Evolutionary conservation across 2,329 filamentous ascomycete genomes (phyloP), one percentile per base, ranked within the genome.

Genomic region (Zasmidium cellare): DNA sequence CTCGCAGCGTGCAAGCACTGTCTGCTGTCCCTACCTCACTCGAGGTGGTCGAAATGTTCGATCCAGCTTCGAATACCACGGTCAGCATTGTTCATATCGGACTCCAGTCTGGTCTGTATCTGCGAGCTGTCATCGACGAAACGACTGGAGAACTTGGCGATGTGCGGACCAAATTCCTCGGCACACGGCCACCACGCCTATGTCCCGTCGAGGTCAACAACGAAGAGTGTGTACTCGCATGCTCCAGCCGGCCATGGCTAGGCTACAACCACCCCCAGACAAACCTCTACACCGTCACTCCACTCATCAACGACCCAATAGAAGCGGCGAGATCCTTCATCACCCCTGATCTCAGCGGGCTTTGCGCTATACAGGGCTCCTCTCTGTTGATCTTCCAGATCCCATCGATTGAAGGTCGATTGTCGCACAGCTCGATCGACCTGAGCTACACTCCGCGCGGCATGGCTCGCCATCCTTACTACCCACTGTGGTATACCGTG

Each of bases 261-360:
- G 93, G 92, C 46, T 97, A 97, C 72, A 89, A 92, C 0, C 91
- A 97, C 68, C 87, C 90, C 1, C 88, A 92, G 59, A 92, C 89
- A 2, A 91, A 90, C 70, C 87, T 87, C 38, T 96, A 97, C 69
- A 91, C 96, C 76, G 87, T 97, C 65, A 97, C 93, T 1, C 94
- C 96, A 0, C 78, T 99, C 25, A 91, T 66, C 45, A 65, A 65
- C 69, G 87, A 88, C 53, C 87, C 89, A 44, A 84, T 99, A 24
- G 92, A 96, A 74, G 97, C 91, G 81, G 92, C 90, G 2, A 96
- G 92, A 88, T 96, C 94, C 68, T 97, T 99, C 72, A 93, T 90
- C 74, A 96, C 92, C 71, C 91, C 96, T 72, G 90, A 96, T 74
- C 68, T 71, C 56, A 50, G 57, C 14, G 68, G 64, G 18, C 55